phyloP scores from a whole-genome alignment of 139 green algal species.

The Picochlorum sp. region DNA sequence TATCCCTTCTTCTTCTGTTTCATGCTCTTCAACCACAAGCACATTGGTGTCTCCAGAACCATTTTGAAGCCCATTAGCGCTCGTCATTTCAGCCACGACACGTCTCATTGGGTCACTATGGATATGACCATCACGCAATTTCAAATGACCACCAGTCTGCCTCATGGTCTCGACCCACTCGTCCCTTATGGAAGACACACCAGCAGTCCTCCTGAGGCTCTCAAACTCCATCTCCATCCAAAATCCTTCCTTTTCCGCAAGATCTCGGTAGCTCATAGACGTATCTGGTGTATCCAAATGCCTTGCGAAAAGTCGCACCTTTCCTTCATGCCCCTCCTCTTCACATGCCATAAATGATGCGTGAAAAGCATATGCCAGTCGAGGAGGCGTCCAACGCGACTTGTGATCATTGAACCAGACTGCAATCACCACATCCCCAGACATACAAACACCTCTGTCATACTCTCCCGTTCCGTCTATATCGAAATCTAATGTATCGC shows the following conservation, averaged over 20 bases:
- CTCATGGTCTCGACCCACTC: neutral
- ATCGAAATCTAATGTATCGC: slow-evolving; percentile 12
- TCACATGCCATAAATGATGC: slow-evolving; percentile 25
- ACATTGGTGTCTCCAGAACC: no score
- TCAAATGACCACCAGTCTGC: no score
- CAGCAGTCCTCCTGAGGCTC: neutral
- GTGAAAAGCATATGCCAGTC: slow-evolving; percentile 38
- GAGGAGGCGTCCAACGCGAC: slow-evolving; percentile 23
- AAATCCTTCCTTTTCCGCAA: slow-evolving; percentile 33
- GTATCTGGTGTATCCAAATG: neutral
- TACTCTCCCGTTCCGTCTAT: neutral
- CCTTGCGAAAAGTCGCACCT: neutral
- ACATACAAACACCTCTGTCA: slow-evolving; percentile 10
- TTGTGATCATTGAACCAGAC: slow-evolving; percentile 38
- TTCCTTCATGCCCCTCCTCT: neutral
- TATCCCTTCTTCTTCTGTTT: no score
- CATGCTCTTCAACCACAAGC: no score
- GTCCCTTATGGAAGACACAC: neutral
- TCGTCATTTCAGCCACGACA: no score
- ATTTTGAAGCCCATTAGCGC: no score
- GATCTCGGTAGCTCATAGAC: slow-evolving; percentile 8
- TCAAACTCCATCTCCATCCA: slow-evolving; percentile 35
- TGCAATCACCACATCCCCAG: slow-evolving; percentile 31
- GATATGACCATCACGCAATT: no score
- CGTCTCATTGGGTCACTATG: no score